phyloP scores from a whole-genome alignment of 2,329 filamentous ascomycete species.

The Colletotrichum karsti region DNA sequence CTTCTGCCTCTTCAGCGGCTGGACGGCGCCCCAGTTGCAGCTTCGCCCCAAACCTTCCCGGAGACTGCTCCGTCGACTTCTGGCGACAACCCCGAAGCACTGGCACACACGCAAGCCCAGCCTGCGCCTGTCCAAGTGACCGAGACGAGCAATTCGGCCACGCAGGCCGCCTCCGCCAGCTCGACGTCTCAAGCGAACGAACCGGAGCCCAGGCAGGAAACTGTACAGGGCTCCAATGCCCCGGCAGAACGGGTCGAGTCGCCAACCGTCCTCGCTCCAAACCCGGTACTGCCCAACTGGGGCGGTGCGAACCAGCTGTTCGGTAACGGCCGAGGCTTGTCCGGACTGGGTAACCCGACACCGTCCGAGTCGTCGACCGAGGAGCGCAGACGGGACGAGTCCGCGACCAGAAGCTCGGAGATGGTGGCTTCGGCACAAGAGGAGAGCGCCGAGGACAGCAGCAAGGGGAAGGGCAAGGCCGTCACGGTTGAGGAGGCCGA shows the following conservation, averaged over 20 bases:
- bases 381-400: conserved; percentile 27
- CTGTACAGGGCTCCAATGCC: conserved; percentile 1
- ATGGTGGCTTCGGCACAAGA: conserved; percentile 23
- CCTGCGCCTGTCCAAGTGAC: neutral
- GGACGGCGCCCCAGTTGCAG: conserved; percentile 43
- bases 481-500: conserved; percentile 56
- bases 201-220: neutral
- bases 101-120: neutral
- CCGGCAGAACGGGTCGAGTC: conserved; percentile 29
- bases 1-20: conserved; percentile 68
- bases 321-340: conserved; percentile 35
- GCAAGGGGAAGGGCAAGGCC: conserved; percentile 54
- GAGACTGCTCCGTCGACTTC: conserved; percentile 34
- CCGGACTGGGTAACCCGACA: conserved; percentile 5
- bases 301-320: conserved; percentile 60
- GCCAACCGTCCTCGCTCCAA: conserved; percentile 54
- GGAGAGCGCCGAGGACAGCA: conserved; percentile 7
- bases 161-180: neutral
- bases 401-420: neutral
- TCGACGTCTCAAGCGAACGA: neutral
- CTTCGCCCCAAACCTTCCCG: conserved; percentile 19
- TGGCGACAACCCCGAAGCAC: neutral
- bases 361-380: conserved; percentile 11
- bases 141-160: neutral
- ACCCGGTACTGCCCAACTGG: conserved; percentile 59